Evolutionary conservation across 768 basidiomycete species (phyloP).

Genomic region (Gloeophyllum trabeum): DNA sequence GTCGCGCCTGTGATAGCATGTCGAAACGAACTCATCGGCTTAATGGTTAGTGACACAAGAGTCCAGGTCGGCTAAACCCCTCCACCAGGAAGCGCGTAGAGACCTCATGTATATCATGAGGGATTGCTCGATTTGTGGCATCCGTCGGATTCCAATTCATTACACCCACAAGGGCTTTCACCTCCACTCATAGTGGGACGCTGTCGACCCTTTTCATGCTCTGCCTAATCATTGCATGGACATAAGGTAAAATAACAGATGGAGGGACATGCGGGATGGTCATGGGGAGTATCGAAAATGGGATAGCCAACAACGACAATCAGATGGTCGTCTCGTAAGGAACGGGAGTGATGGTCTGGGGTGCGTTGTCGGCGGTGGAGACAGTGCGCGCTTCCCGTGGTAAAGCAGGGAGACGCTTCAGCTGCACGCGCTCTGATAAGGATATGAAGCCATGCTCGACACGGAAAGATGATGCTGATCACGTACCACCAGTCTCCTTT

Average conservation of each 20-base stretch:
- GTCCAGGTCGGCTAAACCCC: no score
- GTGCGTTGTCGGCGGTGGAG: conserved; percentile 60
- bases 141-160: no score
- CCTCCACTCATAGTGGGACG: no score
- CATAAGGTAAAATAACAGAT: conserved; percentile 10
- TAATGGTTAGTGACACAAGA: no score
- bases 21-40: no score
- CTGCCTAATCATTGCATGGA: conserved; percentile 13
- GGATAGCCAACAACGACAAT: conserved; percentile 12
- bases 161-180: no score
- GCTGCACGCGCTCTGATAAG: conserved; percentile 56
- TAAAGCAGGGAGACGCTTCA: conserved; percentile 78
- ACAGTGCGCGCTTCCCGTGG: conserved; percentile 77
- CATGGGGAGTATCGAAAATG: conserved; percentile 4
- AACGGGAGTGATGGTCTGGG: conserved; percentile 88
- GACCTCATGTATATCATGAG: no score
- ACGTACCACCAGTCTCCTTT: conserved; percentile 84
- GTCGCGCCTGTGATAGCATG: no score
- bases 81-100: no score
- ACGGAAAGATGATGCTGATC: not conserved
- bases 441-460: conserved; percentile 3
- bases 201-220: conserved; percentile 8
- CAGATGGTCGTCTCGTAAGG: conserved; percentile 97
- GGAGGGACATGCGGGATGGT: conserved; percentile 8
- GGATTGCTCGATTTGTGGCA: no score